Percentiles rank a stretch among this genome's conserved stretches.
These are phyloP conservation scores for Karstenula rhodostoma DNA, from an alignment of 2,329 filamentous ascomycete genomes.

Conservation along the genomic window DNA sequence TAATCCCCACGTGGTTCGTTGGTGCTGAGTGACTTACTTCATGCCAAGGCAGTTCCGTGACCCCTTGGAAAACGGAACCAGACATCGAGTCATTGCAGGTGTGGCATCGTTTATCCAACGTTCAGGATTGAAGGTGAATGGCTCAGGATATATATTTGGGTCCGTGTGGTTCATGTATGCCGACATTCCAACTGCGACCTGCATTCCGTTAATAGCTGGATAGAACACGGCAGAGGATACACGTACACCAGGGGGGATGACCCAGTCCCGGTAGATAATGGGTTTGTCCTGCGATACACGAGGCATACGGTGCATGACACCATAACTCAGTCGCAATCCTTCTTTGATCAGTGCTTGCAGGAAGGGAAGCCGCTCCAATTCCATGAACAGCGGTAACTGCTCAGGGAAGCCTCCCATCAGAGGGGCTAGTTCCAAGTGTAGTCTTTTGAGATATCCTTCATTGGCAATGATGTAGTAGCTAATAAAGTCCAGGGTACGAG, in stretches of 20 bases:
- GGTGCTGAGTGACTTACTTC: conserved; percentile 16
- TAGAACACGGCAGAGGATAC: neutral
- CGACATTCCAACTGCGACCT: conserved; percentile 17
- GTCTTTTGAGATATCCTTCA: conserved; percentile 6
- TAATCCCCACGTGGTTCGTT: neutral
- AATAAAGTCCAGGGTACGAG: conserved; percentile 14
- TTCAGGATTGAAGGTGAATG: conserved; percentile 18
- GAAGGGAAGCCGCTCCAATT: conserved; percentile 20
- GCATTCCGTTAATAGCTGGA: neutral
- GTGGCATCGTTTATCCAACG: conserved; percentile 10
- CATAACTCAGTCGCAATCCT: conserved; percentile 20
- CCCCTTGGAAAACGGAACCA: conserved; percentile 29
- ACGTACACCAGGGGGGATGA: conserved; percentile 18
- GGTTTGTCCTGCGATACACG: conserved; percentile 16
- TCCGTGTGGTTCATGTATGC: conserved; percentile 44
- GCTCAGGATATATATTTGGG: conserved; percentile 21
- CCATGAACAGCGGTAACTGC: conserved; percentile 3
- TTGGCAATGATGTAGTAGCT: conserved; percentile 17
- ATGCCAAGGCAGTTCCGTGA: conserved; percentile 30
- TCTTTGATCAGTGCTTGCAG: conserved; percentile 24
- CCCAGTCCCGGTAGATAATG: conserved; percentile 14
- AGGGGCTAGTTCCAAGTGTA: conserved; percentile 15
- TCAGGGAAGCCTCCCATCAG: conserved; percentile 14
- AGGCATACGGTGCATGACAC: conserved; percentile 19
- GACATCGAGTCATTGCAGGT: conserved; percentile 17